Evolutionary conservation across 2,329 filamentous ascomycete species (phyloP), one percentile per base, ranked within the genome.

Genomic region (Epichloe gansuensis): DNA sequence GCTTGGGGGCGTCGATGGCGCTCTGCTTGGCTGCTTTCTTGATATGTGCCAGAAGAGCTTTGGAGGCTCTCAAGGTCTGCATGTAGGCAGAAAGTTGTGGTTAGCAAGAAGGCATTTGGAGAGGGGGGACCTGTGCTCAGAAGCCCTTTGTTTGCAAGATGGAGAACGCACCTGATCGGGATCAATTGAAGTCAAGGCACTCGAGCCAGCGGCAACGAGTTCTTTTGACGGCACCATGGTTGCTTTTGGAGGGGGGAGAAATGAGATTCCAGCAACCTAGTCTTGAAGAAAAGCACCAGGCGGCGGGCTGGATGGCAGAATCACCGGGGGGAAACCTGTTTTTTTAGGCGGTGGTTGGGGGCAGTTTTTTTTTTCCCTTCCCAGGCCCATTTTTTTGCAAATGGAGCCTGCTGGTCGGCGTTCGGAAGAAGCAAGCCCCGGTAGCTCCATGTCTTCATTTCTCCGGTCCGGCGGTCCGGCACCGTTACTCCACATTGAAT

Each of bases 31-130:
- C 68, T 5, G 74, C 69, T 63, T 75, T 78, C 62, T 79, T 77
- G 66, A 84, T 80, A 66, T 82, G 78, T 45, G 73, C 71, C 53
- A 84, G 67, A 21, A 84, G 74, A 34, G 81, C 79, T 63, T 77
- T 80, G 56, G 79, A 80, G 38, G 81, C 81, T 63, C 81, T 82
- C 54, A 82, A 65, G 35, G 75, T 77, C 78, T 82, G 53, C 27
- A 17, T 17, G 15, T 4, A 17, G 23, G 7, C 21, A 41, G 31
- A 5, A 21, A 34, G 23, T 7, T 4, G 46, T 5, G n/a, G 21
- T 27, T 13, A 50, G 40, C 42, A 27, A 5, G 7, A 13, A 31
- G 8, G 8, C 39, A 40, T n/a, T 23, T 15, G 11, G 31, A 15
- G 15, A 46, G n/a, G 21, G n/a, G 13, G 13, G 13, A 40, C 36